phyloP scores from a whole-genome alignment of 371 early-diverging fungal species.

The Amoeboaphelidium protococcarum region DNA sequence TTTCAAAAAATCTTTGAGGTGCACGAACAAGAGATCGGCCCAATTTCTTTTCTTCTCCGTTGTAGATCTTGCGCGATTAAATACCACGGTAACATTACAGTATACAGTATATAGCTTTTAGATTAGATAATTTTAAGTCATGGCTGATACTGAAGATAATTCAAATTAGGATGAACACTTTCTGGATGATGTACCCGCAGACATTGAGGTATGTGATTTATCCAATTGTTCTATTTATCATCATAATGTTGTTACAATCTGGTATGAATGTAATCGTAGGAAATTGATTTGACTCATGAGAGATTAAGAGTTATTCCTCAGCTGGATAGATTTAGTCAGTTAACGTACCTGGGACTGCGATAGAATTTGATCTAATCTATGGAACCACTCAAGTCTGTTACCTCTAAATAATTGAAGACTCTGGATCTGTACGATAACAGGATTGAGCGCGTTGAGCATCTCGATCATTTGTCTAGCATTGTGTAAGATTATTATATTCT shows the following conservation, averaged over 20 bases:
- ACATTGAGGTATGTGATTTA: background rate
- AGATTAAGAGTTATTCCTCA: background rate
- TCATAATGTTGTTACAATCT: too few relatives aligned
- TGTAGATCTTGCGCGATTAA: too few relatives aligned
- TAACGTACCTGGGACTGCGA: background rate
- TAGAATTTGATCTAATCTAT: background rate
- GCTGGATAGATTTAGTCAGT: background rate
- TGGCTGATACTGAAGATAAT: too few relatives aligned
- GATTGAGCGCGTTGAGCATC: background rate
- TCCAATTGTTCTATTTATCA: background rate
- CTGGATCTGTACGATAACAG: background rate
- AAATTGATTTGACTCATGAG: background rate
- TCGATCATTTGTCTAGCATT: background rate
- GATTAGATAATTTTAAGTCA: too few relatives aligned
- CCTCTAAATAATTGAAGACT: background rate
- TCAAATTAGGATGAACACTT: too few relatives aligned
- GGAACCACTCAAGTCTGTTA: background rate
- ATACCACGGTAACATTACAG: too few relatives aligned
- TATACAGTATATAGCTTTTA: too few relatives aligned
- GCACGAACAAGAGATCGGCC: too few relatives aligned
- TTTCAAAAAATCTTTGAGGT: too few relatives aligned
- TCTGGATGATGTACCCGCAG: background rate
- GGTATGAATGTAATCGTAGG: too few relatives aligned
- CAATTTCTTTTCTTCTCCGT: too few relatives aligned
- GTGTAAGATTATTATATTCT: background rate